Conservation (phyloP, 805 yeast genomes). For the Cyberlindnera meyerae region DNA sequence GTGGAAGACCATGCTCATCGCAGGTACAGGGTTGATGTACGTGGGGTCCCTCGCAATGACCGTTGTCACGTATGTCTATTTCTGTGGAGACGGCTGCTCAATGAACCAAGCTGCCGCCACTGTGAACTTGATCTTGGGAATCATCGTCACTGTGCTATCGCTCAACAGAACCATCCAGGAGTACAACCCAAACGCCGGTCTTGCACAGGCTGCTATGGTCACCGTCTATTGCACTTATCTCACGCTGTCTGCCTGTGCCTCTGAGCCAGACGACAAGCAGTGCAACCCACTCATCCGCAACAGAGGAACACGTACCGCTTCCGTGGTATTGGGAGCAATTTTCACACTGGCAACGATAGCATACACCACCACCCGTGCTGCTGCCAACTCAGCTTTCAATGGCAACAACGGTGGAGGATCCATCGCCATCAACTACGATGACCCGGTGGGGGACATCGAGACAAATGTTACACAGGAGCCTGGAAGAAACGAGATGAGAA, state of each 20-base stretch:
- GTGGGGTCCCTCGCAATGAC: constrained; percentile 67
- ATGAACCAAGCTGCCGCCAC: constrained; percentile 88
- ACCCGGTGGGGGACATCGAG: constrained; percentile 20
- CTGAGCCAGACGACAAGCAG: constrained; percentile 90
- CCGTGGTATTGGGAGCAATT: constrained; percentile 83
- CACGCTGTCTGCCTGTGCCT: constrained; percentile 86
- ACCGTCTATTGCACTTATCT: constrained; percentile 88
- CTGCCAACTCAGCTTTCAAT: constrained; percentile 68
- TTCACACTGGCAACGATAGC: constrained; percentile 95
- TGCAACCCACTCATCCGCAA: constrained; percentile 93
- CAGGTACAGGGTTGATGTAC: constrained; percentile 88
- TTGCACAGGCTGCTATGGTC: constrained; percentile 96
- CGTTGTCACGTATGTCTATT: constrained; percentile 72
- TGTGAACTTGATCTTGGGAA: constrained; percentile 61
- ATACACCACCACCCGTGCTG: constrained; percentile 95
- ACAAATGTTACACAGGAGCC: constrained; percentile 43
- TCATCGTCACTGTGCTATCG: constrained; percentile 64
- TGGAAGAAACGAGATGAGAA: constrained; percentile 67
- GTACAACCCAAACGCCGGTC: constrained; percentile 89
- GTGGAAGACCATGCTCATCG: constrained; percentile 78
- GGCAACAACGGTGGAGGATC: constrained; percentile 35
- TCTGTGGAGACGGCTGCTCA: constrained; percentile 75
- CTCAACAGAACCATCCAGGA: constrained; percentile 84
- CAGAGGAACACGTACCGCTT: constrained; percentile 82
- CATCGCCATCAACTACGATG: constrained; percentile 29